Conservation (phyloP, 1,284 basidiomycete genomes). For the Cutaneotrichosporon sp. region DNA sequence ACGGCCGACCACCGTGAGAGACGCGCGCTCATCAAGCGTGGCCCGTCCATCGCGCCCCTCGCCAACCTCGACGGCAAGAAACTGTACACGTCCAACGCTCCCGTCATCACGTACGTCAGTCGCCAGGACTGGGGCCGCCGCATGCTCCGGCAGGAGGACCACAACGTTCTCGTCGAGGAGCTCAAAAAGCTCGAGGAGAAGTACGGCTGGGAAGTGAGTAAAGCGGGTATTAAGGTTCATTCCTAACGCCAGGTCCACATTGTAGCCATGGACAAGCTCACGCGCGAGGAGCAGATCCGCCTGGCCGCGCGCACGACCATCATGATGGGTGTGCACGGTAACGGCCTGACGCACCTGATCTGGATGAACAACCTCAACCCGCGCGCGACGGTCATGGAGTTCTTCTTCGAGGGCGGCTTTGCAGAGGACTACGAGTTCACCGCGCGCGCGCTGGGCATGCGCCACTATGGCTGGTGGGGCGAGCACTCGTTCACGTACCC, state of each 20-base stretch:
- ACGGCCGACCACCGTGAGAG: background rate
- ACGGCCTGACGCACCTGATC: conserved; percentile 69
- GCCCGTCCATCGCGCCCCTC: background rate
- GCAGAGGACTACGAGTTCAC: conserved; percentile 68
- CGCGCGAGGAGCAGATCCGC: conserved; percentile 67
- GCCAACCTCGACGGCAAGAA: background rate
- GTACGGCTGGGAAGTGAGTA: conserved; percentile 65
- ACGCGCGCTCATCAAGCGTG: background rate
- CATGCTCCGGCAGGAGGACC: conserved; percentile 47
- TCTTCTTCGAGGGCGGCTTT: conserved; percentile 57
- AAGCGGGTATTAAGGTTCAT: too few relatives aligned
- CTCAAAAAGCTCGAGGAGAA: conserved; percentile 59
- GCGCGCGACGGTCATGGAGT: conserved; percentile 57
- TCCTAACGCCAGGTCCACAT: conserved; percentile 56
- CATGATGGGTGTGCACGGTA: conserved; percentile 70
- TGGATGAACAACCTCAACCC: conserved; percentile 59
- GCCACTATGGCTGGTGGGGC: conserved; percentile 72
- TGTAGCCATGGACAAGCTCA: conserved; percentile 72
- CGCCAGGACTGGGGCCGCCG: conserved; percentile 79
- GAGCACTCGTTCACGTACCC: conserved; percentile 60
- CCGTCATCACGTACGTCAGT: conserved; percentile 80
- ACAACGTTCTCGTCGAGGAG: conserved; percentile 48
- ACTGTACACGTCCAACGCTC: conserved; percentile 15
- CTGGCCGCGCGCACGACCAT: conserved; percentile 74
- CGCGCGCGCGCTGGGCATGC: conserved; percentile 62